Evolutionary conservation across 1,284 basidiomycete species (phyloP).

Genomic region (Kalmanozyma brasiliensis): DNA sequence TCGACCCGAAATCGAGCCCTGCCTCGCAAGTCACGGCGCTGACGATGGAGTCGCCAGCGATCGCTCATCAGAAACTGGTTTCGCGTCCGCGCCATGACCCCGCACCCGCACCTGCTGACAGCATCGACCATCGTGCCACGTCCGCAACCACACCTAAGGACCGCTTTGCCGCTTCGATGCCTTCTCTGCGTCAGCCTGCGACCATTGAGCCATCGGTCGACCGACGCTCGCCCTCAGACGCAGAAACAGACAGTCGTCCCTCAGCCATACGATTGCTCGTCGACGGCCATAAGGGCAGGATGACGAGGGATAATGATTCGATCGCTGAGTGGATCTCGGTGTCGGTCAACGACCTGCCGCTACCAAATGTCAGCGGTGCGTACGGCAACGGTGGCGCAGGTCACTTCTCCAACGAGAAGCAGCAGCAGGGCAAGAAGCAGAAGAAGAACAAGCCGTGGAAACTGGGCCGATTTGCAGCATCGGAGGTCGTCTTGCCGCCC

Average conservation of each 20-base stretch:
- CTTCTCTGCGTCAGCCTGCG: slow-evolving; percentile 9
- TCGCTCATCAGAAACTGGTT: slow-evolving; percentile 13
- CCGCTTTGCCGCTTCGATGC: slow-evolving; percentile 36
- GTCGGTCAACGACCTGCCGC: slow-evolving; percentile 37
- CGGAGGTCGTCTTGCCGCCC: slow-evolving; percentile 29
- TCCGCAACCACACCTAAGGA: slow-evolving; percentile 8
- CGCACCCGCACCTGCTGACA: background rate
- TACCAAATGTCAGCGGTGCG: slow-evolving; percentile 9
- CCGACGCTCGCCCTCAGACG: slow-evolving; percentile 6
- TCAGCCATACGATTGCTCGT: slow-evolving; percentile 30
- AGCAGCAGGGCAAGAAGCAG: slow-evolving; percentile 15
- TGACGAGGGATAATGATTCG: slow-evolving; percentile 37
- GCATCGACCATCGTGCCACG: slow-evolving; percentile 8
- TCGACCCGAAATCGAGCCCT: slow-evolving; percentile 29
- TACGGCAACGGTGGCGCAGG: slow-evolving; percentile 43
- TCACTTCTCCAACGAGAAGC: slow-evolving; percentile 37
- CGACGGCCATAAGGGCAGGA: slow-evolving; percentile 36
- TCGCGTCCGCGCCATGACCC: background rate
- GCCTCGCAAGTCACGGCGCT: slow-evolving; percentile 34
- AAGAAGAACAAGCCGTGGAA: slow-evolving; percentile 41
- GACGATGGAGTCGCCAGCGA: slow-evolving; percentile 39
- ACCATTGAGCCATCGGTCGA: background rate
- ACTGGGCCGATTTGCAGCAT: slow-evolving; percentile 35
- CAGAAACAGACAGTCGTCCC: slow-evolving; percentile 12
- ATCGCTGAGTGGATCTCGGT: slow-evolving; percentile 48